These are phyloP conservation scores for Gastrolobium bilobum DNA, from an alignment of 306 rosid species.

Conservation along the genomic window DNA sequence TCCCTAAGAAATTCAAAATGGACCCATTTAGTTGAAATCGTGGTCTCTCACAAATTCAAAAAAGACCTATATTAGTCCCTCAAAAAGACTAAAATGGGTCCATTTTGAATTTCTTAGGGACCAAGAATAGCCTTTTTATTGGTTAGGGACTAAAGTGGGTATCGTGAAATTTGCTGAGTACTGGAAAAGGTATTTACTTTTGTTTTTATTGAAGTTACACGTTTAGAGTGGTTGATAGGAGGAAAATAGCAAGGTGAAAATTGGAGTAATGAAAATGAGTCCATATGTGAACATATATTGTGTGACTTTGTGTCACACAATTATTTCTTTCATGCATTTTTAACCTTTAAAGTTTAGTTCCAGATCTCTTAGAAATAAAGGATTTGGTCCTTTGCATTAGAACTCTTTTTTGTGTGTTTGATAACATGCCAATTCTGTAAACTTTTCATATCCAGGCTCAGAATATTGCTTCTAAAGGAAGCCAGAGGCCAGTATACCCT, in stretches of 20 bases:
- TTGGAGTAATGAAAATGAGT: conserved; percentile 1
- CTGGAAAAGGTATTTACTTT: too few relatives aligned
- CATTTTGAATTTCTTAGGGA: too few relatives aligned
- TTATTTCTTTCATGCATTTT: background rate
- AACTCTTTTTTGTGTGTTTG: background rate
- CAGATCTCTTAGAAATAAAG: conserved; percentile 8
- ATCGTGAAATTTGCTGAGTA: too few relatives aligned
- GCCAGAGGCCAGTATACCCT: conserved; percentile 90
- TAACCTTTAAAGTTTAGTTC: background rate
- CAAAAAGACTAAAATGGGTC: too few relatives aligned
- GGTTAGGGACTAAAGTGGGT: too few relatives aligned
- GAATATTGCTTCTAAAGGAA: conserved; percentile 65
- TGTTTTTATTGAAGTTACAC: too few relatives aligned
- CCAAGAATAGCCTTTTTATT: too few relatives aligned
- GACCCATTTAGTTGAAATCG: too few relatives aligned
- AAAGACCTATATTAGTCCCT: too few relatives aligned
- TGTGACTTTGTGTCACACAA: background rate
- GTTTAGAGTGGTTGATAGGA: background rate
- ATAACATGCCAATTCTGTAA: background rate
- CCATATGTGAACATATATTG: conserved; percentile 13
- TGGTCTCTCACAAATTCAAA: too few relatives aligned
- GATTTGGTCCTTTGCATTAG: conserved; percentile 9
- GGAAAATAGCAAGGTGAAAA: conserved; percentile 16
- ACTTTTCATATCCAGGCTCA: conserved; percentile 61
- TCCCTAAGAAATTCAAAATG: too few relatives aligned